Conservation (phyloP, 1,284 basidiomycete species). For the Trichosporon sp. region DNA sequence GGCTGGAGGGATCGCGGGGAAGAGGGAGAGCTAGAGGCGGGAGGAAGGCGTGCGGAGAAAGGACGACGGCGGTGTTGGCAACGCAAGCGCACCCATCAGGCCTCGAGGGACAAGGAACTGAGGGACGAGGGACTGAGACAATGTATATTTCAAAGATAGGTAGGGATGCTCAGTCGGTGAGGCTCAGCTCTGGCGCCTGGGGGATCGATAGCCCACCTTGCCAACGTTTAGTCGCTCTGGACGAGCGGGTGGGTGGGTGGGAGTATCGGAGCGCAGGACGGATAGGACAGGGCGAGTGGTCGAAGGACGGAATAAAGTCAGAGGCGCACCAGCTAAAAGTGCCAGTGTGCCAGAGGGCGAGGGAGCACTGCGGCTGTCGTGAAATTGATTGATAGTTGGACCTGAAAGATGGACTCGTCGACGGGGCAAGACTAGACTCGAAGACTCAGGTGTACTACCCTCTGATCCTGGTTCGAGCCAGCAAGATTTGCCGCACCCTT, state of each 20-base stretch:
- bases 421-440: not conserved
- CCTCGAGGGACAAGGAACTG: not conserved
- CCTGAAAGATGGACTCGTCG: not conserved
- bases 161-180: not conserved
- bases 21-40: not conserved
- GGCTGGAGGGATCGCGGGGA: not conserved
- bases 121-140: conserved; percentile 7
- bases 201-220: not conserved
- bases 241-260: not conserved
- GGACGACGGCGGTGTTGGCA: not conserved
- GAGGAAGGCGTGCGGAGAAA: not conserved
- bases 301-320: no score
- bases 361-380: no score
- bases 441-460: no score
- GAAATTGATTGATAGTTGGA: not conserved
- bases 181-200: conserved; percentile 1
- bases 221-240: not conserved
- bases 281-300: not conserved
- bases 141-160: not conserved
- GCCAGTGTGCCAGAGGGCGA: not conserved
- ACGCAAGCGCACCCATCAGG: conserved; percentile 3
- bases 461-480: not conserved
- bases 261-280: not conserved
- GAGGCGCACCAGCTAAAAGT: not conserved
- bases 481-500: not conserved